Conservation (phyloP, 768 basidiomycete species). For the Trametes gibbosa region DNA sequence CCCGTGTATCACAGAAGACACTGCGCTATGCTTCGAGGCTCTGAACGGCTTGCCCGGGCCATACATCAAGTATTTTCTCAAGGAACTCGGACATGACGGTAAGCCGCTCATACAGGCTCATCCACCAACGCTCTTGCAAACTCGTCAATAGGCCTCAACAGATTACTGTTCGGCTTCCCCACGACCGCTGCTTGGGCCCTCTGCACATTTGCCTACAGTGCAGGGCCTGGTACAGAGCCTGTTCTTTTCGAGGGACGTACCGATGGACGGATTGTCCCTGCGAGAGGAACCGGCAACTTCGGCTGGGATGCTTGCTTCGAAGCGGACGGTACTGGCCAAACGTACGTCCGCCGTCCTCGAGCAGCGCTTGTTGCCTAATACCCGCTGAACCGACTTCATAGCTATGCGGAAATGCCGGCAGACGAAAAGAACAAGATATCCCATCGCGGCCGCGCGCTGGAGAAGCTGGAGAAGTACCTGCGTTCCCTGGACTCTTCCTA, state of each 20-base stretch:
- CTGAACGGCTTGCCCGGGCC: slow-evolving; percentile 92
- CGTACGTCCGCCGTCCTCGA: slow-evolving; percentile 44
- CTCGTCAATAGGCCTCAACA: slow-evolving; percentile 66
- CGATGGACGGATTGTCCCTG: slow-evolving; percentile 83
- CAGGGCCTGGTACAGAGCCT: slow-evolving; percentile 77
- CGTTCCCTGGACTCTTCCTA: slow-evolving; percentile 3
- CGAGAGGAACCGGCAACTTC: slow-evolving; percentile 74
- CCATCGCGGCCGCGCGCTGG: slow-evolving; percentile 63
- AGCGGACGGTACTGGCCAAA: slow-evolving; percentile 70
- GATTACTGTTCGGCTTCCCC: slow-evolving; percentile 71
- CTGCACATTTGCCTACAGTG: slow-evolving; percentile 94
- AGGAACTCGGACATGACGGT: slow-evolving; percentile 82
- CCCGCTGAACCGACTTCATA: slow-evolving; percentile 20
- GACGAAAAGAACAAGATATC: slow-evolving; percentile 63
- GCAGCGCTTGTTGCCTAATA: neutral
- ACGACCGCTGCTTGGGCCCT: slow-evolving; percentile 83
- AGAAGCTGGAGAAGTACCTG: slow-evolving; percentile 49
- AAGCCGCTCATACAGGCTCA: neutral
- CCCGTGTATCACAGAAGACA: slow-evolving; percentile 85
- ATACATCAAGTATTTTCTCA: slow-evolving; percentile 94
- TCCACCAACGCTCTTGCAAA: neutral
- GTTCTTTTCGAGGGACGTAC: slow-evolving; percentile 86
- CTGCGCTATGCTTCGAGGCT: slow-evolving; percentile 88
- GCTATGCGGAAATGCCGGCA: slow-evolving; percentile 67
- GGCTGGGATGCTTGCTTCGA: slow-evolving; percentile 93